phyloP scores from a whole-genome alignment of 2,329 filamentous ascomycete genomes.

The Lecanicillium sp. region DNA sequence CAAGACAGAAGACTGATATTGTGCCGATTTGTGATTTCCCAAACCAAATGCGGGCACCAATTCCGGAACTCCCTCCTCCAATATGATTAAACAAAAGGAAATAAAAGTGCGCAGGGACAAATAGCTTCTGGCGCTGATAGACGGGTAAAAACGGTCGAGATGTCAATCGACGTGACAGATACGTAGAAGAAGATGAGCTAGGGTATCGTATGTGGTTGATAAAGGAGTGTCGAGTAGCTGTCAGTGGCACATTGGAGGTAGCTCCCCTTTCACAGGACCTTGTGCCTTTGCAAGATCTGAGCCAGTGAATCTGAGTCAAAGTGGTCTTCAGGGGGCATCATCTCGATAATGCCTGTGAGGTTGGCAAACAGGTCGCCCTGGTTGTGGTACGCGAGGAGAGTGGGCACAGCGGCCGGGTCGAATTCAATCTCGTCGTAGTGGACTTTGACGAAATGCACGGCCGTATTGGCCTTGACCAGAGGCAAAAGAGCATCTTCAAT shows the following conservation, averaged over 20 bases:
- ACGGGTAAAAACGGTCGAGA: too few relatives aligned
- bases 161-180: too few relatives aligned
- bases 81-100: slow-evolving; percentile 4
- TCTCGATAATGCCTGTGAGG: slow-evolving; percentile 75
- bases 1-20: too few relatives aligned
- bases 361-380: slow-evolving; percentile 86
- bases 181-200: neutral
- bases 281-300: slow-evolving; percentile 43
- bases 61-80: neutral
- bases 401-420: slow-evolving; percentile 79
- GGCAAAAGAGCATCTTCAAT: slow-evolving; percentile 72
- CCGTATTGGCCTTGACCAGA: slow-evolving; percentile 62
- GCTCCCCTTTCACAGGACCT: slow-evolving; percentile 34
- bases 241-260: neutral
- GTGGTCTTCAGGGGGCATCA: slow-evolving; percentile 64
- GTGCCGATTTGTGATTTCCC: too few relatives aligned
- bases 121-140: too few relatives aligned
- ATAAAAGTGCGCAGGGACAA: too few relatives aligned
- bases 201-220: too few relatives aligned
- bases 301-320: slow-evolving; percentile 47
- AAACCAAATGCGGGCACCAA: too few relatives aligned
- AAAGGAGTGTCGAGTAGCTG: neutral
- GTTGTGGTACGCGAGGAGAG: slow-evolving; percentile 79
- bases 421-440: slow-evolving; percentile 92
- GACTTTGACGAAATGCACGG: slow-evolving; percentile 81